phyloP scores from a whole-genome alignment of 129 eudicot genomes.

The Dittrichia graveolens region DNA sequence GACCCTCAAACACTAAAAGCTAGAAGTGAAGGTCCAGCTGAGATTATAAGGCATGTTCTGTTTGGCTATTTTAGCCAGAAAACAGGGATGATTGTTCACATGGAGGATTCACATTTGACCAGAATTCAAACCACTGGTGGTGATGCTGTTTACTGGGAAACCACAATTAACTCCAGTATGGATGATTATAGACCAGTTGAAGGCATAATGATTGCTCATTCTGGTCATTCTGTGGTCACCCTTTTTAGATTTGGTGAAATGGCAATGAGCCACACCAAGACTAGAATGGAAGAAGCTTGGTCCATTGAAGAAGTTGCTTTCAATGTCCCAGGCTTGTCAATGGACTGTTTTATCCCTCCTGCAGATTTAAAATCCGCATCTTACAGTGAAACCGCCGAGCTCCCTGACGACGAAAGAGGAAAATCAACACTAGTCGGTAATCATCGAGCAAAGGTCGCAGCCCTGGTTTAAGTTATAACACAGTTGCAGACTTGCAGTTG shows the following conservation, averaged over 20 bases:
- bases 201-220: slow-evolving; percentile 90
- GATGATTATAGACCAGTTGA: slow-evolving; percentile 84
- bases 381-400: slow-evolving; percentile 55
- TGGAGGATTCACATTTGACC: slow-evolving; percentile 92
- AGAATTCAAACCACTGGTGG: slow-evolving; percentile 82
- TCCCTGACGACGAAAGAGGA: slow-evolving; percentile 59
- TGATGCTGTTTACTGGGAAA: slow-evolving; percentile 89
- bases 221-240: slow-evolving; percentile 79
- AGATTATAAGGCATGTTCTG: slow-evolving; percentile 77
- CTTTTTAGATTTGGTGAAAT: slow-evolving; percentile 83
- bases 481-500: slow-evolving; percentile 36
- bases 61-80: slow-evolving; percentile 93
- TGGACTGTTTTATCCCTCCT: slow-evolving; percentile 90
- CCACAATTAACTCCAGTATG: slow-evolving; percentile 72
- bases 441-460: slow-evolving; percentile 84
- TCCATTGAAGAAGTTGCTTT: slow-evolving; percentile 90
- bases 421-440: slow-evolving; percentile 41
- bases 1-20: slow-evolving; percentile 75
- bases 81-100: slow-evolving; percentile 78
- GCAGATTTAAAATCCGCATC: slow-evolving; percentile 68
- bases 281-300: slow-evolving; percentile 96
- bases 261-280: slow-evolving; percentile 89
- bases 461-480: slow-evolving; percentile 43
- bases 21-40: slow-evolving; percentile 91
- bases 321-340: slow-evolving; percentile 78